A percentile compares a stretch with the other conserved stretches of the same genome.
phyloP scores from a whole-genome alignment of 2,329 filamentous ascomycete genomes.

The Venturia pyrina region DNA sequence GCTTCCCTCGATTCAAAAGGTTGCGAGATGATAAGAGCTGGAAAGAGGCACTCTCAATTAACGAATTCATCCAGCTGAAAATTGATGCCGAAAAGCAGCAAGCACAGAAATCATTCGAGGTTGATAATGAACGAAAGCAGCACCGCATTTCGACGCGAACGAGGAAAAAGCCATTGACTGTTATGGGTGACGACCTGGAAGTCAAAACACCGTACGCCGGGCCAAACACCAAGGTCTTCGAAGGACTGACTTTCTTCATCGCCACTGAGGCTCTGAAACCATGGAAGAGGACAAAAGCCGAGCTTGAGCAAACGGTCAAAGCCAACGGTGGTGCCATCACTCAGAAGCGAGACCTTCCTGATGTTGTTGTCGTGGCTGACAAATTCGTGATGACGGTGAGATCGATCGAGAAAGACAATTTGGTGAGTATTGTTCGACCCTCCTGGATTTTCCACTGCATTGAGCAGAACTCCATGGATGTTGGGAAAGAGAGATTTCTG shows the following conservation, averaged over 20 bases:
- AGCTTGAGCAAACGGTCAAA: constrained; percentile 74
- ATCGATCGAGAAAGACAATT: constrained; percentile 63
- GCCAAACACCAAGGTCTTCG: constrained; percentile 56
- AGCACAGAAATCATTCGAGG: constrained; percentile 59
- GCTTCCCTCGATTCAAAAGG: constrained; percentile 82
- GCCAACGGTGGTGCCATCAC: constrained; percentile 70
- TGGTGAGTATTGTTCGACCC: constrained; percentile 64
- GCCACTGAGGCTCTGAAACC: constrained; percentile 66
- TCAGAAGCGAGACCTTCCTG: constrained; percentile 55
- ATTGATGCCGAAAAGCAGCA: constrained; percentile 57
- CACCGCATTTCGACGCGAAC: constrained; percentile 43
- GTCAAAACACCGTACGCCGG: constrained; percentile 44
- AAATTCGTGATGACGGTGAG: constrained; percentile 60
- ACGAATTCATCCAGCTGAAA: constrained; percentile 67
- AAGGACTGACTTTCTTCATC: constrained; percentile 68
- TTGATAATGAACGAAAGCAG: constrained; percentile 58
- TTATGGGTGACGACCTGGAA: constrained; percentile 57
- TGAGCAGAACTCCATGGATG: constrained; percentile 45
- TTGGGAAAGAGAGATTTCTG: constrained; percentile 43
- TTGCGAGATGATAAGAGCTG: constrained; percentile 77
- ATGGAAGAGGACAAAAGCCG: constrained; percentile 62
- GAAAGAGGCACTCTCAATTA: constrained; percentile 66
- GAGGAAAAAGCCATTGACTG: constrained; percentile 58
- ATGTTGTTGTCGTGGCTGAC: constrained; percentile 64
- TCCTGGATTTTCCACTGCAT: constrained; percentile 80